These are phyloP conservation scores for Phytopythium chamaehyphon DNA, from an alignment of 352 stramenopile species.

Conservation along the genomic window DNA sequence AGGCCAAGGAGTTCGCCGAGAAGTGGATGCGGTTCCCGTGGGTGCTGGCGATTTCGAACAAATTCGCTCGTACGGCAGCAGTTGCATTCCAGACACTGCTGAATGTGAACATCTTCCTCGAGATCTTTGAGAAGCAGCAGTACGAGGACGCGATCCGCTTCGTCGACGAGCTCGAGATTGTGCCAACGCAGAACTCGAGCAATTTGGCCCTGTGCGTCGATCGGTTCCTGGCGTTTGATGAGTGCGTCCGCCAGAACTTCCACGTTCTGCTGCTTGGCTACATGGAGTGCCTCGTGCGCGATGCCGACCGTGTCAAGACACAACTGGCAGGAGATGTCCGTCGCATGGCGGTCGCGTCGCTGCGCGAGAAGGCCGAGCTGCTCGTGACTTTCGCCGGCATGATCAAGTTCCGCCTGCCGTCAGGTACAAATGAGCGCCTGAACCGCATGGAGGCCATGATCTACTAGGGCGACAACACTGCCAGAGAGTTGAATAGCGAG, in stretches of 20 bases:
- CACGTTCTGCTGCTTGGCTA: conserved; percentile 83
- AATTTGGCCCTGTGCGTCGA: conserved; percentile 70
- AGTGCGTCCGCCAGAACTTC: conserved; percentile 80
- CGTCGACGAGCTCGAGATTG: conserved; percentile 70
- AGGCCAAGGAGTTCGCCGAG: conserved; percentile 80
- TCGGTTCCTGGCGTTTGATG: conserved; percentile 77
- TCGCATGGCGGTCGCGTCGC: conserved; percentile 33
- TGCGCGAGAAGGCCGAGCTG: conserved; percentile 77
- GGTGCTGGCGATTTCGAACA: conserved; percentile 72
- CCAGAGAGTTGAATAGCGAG: not conserved
- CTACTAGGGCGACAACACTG: conserved; percentile 41
- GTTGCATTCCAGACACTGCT: conserved; percentile 83
- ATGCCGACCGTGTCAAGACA: conserved; percentile 76
- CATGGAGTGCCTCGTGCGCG: conserved; percentile 83
- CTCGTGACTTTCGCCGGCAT: conserved; percentile 85
- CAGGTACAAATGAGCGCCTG: conserved; percentile 77
- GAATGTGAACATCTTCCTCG: conserved; percentile 85
- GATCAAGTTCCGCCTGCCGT: conserved; percentile 84
- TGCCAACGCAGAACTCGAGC: conserved; percentile 61
- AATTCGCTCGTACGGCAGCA: conserved; percentile 57
- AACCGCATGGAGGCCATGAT: conserved; percentile 89
- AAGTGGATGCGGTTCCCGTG: conserved; percentile 86
- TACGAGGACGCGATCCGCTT: conserved; percentile 81
- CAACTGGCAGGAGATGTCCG: conserved; percentile 53
- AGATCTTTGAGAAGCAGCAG: conserved; percentile 81